Conservation (phyloP, 2,329 filamentous ascomycete genomes). For the Rhynchosporium agropyri region DNA sequence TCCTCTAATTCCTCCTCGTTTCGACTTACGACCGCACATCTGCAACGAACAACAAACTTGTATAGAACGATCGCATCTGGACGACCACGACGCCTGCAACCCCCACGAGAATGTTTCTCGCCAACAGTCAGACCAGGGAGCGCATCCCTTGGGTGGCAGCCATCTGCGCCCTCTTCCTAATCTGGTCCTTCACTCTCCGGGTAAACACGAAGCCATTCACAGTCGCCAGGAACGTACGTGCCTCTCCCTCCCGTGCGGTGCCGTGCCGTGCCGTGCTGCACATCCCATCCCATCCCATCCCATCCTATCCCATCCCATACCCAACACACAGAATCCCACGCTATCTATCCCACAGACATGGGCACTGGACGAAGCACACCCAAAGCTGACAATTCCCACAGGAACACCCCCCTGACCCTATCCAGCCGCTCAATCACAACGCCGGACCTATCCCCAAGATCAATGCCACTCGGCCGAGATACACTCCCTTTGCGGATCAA, state of each 20-base stretch:
- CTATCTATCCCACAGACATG: not conserved
- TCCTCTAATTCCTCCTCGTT: too few relatives aligned
- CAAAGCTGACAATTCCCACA: not conserved
- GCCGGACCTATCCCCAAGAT: conserved; percentile 8
- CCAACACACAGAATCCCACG: not conserved
- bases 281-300: too few relatives aligned
- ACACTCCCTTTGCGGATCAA: not conserved
- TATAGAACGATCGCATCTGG: too few relatives aligned
- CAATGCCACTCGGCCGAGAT: conserved; percentile 4
- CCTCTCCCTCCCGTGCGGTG: too few relatives aligned
- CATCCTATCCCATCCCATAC: not conserved
- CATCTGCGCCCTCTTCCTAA: conserved; percentile 12
- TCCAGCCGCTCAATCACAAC: not conserved
- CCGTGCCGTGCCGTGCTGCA: too few relatives aligned
- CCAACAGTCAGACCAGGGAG: conserved; percentile 8
- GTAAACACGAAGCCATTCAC: conserved; percentile 14
- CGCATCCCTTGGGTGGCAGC: conserved; percentile 14
- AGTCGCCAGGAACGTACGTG: not conserved
- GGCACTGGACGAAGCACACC: not conserved
- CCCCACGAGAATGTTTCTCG: not conserved
- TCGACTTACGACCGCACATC: too few relatives aligned
- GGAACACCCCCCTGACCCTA: not conserved
- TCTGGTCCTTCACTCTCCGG: conserved; percentile 14
- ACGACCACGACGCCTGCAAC: too few relatives aligned
- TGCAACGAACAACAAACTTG: too few relatives aligned